Conservation (phyloP, 257 asterid genomes). For the Gentiana straminea region DNA sequence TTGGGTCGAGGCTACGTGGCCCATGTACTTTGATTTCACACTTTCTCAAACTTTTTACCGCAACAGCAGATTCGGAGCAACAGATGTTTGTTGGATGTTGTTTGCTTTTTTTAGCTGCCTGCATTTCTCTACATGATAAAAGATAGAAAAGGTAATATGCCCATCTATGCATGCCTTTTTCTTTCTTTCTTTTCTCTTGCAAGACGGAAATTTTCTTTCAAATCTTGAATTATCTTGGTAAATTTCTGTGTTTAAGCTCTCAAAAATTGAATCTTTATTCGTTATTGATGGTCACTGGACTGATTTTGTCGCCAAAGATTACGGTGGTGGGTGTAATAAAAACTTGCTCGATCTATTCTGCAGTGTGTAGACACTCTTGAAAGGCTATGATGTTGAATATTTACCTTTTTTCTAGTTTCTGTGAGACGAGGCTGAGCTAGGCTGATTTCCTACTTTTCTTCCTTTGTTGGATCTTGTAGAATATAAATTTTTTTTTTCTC, state of each 20-base stretch:
- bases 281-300: neutral
- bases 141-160: neutral
- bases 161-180: neutral
- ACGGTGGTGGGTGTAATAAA: neutral
- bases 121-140: neutral
- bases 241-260: neutral
- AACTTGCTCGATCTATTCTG: neutral
- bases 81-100: conserved; percentile 1
- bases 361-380: too few species aligned
- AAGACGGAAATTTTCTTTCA: neutral
- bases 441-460: too few species aligned
- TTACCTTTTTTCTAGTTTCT: too few species aligned
- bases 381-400: too few species aligned
- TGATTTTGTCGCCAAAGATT: neutral
- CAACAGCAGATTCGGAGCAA: neutral
- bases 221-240: neutral
- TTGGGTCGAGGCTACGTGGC: too few species aligned
- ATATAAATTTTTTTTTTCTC: too few species aligned
- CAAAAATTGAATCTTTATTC: neutral
- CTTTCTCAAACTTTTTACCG: neutral
- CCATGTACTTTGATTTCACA: too few species aligned
- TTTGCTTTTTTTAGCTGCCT: neutral
- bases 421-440: too few species aligned
- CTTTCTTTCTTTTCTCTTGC: neutral
- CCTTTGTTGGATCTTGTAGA: too few species aligned